These are phyloP conservation scores for Ascoidea rubescens DNA, from an alignment of 805 yeast genomes.

Conservation along the genomic window DNA sequence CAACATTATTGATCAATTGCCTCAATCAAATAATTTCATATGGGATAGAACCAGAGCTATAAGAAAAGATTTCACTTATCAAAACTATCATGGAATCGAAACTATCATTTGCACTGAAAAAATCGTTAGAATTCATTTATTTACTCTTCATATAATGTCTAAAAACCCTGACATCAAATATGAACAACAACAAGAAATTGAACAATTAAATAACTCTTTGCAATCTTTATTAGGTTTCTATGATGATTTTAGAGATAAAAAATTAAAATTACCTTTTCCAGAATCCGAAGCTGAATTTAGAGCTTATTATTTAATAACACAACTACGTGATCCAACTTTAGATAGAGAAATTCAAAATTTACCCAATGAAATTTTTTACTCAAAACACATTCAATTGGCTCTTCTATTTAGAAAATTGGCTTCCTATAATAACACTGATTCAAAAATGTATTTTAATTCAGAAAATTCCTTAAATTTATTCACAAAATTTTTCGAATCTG, in stretches of 20 bases:
- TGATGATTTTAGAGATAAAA: conserved; percentile 58
- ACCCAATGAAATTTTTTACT: conserved; percentile 40
- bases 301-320: conserved; percentile 72
- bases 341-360: conserved; percentile 62
- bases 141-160: conserved; percentile 78
- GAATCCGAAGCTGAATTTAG: conserved; percentile 90
- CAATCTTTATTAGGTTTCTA: conserved; percentile 85
- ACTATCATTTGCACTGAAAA: conserved; percentile 87
- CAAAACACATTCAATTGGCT: conserved; percentile 55
- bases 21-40: conserved; percentile 76
- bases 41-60: conserved; percentile 98
- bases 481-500: conserved; percentile 46
- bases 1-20: conserved; percentile 48
- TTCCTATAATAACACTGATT: conserved; percentile 45
- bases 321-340: conserved; percentile 71
- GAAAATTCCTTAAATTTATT: conserved; percentile 51
- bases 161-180: conserved; percentile 50
- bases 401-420: conserved; percentile 52
- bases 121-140: conserved; percentile 77
- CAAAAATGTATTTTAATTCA: conserved; percentile 35
- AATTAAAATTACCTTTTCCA: conserved; percentile 29
- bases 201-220: conserved; percentile 82
- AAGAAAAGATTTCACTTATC: conserved; percentile 93
- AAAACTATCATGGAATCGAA: conserved; percentile 86
- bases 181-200: conserved; percentile 90